Evolutionary conservation across 768 basidiomycete genomes (phyloP).

Genomic region (Candolleomyces efflorescens): DNA sequence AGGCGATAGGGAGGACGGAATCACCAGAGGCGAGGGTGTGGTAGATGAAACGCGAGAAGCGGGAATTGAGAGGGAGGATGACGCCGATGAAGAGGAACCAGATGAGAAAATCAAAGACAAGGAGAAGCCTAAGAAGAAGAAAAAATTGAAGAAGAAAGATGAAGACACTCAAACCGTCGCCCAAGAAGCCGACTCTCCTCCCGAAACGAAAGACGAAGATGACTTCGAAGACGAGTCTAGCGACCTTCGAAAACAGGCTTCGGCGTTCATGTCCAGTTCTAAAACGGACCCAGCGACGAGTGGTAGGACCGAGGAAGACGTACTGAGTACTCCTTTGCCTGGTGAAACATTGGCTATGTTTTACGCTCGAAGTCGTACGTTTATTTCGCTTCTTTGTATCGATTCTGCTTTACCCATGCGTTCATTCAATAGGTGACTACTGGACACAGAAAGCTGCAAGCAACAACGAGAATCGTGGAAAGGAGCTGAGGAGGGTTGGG

Average conservation of each 20-base stretch:
- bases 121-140: constrained; percentile 16
- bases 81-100: not conserved
- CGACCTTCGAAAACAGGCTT: constrained; percentile 30
- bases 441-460: constrained; percentile 68
- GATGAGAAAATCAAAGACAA: constrained; percentile 3
- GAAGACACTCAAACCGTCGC: not conserved
- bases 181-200: constrained; percentile 2
- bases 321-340: constrained; percentile 70
- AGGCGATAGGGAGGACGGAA: constrained; percentile 35
- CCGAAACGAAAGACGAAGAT: not conserved
- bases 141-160: not conserved
- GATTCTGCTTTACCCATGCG: too few species aligned
- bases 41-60: constrained; percentile 13
- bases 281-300: constrained; percentile 37
- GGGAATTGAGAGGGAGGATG: constrained; percentile 13
- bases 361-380: constrained; percentile 75
- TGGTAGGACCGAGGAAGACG: constrained; percentile 59
- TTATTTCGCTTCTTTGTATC: not conserved
- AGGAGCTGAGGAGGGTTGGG: constrained; percentile 71
- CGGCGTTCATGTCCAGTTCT: constrained; percentile 55
- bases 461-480: constrained; percentile 62
- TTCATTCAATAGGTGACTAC: constrained; percentile 50
- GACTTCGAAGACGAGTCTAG: constrained; percentile 3
- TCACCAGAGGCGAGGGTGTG: too few species aligned
- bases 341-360: constrained; percentile 83